phyloP scores from a whole-genome alignment of 805 yeast genomes.

The Teunomyces cretensis region DNA sequence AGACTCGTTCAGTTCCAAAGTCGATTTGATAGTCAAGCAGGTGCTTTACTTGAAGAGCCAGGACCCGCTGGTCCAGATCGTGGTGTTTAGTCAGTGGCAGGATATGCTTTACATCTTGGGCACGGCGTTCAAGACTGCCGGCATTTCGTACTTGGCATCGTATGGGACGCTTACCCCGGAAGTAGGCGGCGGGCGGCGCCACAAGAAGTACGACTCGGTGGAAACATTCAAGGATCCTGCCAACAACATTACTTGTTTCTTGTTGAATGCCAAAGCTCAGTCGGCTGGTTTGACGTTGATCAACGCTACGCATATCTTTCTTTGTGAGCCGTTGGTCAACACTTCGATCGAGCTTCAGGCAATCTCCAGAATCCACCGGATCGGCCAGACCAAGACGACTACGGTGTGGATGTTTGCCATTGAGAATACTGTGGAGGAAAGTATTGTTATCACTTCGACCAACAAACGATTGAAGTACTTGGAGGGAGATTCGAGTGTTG shows the following conservation, averaged over 20 bases:
- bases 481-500: constrained; percentile 14
- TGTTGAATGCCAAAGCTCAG: constrained; percentile 81
- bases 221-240: constrained; percentile 59
- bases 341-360: constrained; percentile 89
- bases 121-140: constrained; percentile 60
- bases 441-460: constrained; percentile 69
- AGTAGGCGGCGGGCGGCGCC: constrained; percentile 27
- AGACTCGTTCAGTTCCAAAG: constrained; percentile 73
- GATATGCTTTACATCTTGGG: constrained; percentile 68
- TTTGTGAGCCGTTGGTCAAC: constrained; percentile 91
- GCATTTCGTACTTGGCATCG: constrained; percentile 58
- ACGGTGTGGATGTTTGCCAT: constrained; percentile 92
- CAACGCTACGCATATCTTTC: constrained; percentile 88
- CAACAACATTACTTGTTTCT: constrained; percentile 71
- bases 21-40: constrained; percentile 78
- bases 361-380: constrained; percentile 85
- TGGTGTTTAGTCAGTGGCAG: constrained; percentile 88
- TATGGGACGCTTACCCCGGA: constrained; percentile 38
- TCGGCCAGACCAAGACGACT: constrained; percentile 81
- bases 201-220: constrained; percentile 39
- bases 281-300: constrained; percentile 89
- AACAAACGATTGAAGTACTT: constrained; percentile 52
- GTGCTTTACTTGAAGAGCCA: constrained; percentile 58
- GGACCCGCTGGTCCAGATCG: constrained; percentile 70
- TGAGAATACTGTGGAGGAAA: constrained; percentile 83